These are phyloP conservation scores for Seiridium unicorne DNA, from an alignment of 2,329 filamentous ascomycete species.

Conservation along the genomic window DNA sequence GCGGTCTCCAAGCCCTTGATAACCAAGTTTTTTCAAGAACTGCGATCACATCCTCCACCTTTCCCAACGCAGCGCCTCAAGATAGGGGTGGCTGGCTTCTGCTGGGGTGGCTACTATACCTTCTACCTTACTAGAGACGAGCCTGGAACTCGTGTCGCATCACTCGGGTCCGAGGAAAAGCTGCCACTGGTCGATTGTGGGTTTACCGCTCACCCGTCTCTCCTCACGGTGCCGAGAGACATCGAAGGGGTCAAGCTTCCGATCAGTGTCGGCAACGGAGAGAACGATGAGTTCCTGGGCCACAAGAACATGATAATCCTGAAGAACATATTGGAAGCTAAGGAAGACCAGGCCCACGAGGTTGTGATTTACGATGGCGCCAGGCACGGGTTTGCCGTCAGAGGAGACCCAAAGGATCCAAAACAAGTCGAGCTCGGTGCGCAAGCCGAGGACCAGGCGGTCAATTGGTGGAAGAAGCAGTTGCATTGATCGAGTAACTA, in stretches of 20 bases:
- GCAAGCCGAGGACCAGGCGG: slow-evolving; percentile 24
- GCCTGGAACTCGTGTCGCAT: slow-evolving; percentile 11
- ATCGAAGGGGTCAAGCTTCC: slow-evolving; percentile 34
- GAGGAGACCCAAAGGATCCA: slow-evolving; percentile 20
- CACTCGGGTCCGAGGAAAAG: slow-evolving; percentile 14
- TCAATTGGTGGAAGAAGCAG: slow-evolving; percentile 25
- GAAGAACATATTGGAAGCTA: slow-evolving; percentile 19
- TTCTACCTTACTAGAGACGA: slow-evolving; percentile 35
- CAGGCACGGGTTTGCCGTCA: slow-evolving; percentile 27
- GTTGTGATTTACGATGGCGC: slow-evolving; percentile 26
- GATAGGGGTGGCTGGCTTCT: slow-evolving; percentile 49
- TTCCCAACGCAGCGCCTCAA: slow-evolving; percentile 26
- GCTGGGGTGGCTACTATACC: slow-evolving; percentile 50
- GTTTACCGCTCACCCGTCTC: slow-evolving; percentile 42
- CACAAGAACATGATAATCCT: slow-evolving; percentile 14
- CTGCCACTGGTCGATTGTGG: slow-evolving; percentile 36
- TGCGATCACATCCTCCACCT: slow-evolving; percentile 16
- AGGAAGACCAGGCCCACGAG: slow-evolving; percentile 23
- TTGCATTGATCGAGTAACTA: background rate
- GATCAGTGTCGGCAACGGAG: slow-evolving; percentile 35
- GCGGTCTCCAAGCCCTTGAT: slow-evolving; percentile 31
- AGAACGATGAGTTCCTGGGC: slow-evolving; percentile 33
- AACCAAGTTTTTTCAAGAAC: slow-evolving; percentile 31
- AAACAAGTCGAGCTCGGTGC: slow-evolving; percentile 21
- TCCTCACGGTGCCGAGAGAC: slow-evolving; percentile 39